Evolutionary conservation across 2,329 filamentous ascomycete genomes (phyloP), one percentile per base, ranked within the genome.

Genomic region (Ceratocystiopsis sp.): DNA sequence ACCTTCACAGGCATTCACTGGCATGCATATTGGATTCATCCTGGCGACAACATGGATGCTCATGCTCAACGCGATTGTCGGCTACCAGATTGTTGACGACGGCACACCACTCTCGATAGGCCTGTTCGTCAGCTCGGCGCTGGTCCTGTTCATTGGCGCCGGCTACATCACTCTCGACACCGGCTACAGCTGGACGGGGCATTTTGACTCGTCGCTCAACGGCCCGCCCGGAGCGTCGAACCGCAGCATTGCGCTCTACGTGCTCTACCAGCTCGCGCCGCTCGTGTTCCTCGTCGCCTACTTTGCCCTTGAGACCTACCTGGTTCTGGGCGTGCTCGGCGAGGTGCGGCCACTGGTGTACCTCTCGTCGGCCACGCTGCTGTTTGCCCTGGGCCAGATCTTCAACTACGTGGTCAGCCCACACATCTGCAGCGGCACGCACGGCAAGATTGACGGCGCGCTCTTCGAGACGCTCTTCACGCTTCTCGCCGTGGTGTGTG

Each of bases 91-190:
- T 18, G 68, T 96, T 38, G 91, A 98, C 52, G 91, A 98, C 53
- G 91, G 91, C 40, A 98, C 91, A 1, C 70, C 81, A 1, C 61
- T 93, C 19, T 96, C 89, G 0, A 55, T 96, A 14, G 80, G 74
- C 7, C 69, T 96, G 4, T 76, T 93, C 42, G 49, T 79, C 41
- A 64, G 65, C 37, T 95, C 89, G 14, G 79, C 81, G 0, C 61
- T 68, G 12, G 64, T 75, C 14, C 65, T 96, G 43, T 83, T 96
- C 54, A 67, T 96, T 48, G 91, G 91, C 45, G 93, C 87, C 2
- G 89, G 87, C 33, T 98, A 95, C 60, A 93, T 98, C 55, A 83
- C 86, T 13, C 78, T 98, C 48, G 91, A 98, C 58, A 96, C 89
- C 1, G 89, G 82, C 15, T 87, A 85, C 58, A 65, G 68, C 50